Evolutionary conservation across 2,329 filamentous ascomycete genomes (phyloP), one percentile per base, ranked within the genome.

Genomic region (Xylogone sp.): DNA sequence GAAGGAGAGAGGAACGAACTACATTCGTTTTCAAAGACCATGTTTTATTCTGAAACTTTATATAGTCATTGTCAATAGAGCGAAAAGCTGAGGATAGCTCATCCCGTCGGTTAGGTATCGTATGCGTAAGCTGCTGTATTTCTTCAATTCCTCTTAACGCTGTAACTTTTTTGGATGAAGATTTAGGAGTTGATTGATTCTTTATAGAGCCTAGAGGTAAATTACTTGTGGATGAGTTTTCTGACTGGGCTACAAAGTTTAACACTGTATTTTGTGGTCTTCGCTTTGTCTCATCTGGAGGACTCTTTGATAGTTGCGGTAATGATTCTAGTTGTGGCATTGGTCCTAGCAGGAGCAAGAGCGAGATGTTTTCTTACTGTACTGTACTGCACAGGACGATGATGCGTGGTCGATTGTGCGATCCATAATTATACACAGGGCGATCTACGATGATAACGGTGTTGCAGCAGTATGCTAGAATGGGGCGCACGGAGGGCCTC

Each of bases 51-150:
- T 85, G 78, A 59, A 88, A 83, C 76, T 87, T 88, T 60, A 84
- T 77, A 61, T 78, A 84, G 64, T 88, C 86, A 34, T 76, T 81
- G 58, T 89, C 86, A 21, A 90, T 71, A n/a, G 75, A 74, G 50
- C 84, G 78, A 63, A 88, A 90, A 16, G 80, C 75, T 27, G 76
- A 79, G 83, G 84, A 88, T 13, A 89, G 73, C 60, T 88, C 84
- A 64, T 89, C 86, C 58, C 82, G 86, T 66, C 81, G 84, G 53
- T 76, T 77, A n/a, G 73, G 67, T 8, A 55, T 48, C 46, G 64
- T 61, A 12, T 45, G 49, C 6, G 44, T 49, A 29, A 59, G n/a
- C 18, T 51, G 53, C 21, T 58, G 56, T 21, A 65, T 48, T 48
- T 62, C 66, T 44, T 74, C 71, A 6, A 66, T 65, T 27, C 69